phyloP scores from a whole-genome alignment of 768 basidiomycete species.

The Auriculariales sp. region DNA sequence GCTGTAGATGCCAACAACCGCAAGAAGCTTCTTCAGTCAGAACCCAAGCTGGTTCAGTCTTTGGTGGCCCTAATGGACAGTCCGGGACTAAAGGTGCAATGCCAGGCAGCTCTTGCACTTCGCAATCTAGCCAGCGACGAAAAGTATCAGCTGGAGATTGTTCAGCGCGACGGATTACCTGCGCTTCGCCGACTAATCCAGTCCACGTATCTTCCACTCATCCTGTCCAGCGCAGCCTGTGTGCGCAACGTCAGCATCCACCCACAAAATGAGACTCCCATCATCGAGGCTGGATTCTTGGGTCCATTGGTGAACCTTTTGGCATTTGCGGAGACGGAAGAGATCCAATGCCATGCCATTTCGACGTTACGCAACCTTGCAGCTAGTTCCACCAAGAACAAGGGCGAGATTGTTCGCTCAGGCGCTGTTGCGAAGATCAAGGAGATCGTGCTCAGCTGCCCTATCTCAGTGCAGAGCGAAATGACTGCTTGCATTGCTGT shows the following conservation, averaged over 20 bases:
- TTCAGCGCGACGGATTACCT: conserved; percentile 84
- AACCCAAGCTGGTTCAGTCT: conserved; percentile 88
- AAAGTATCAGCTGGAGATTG: conserved; percentile 97
- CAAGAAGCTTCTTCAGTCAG: conserved; percentile 85
- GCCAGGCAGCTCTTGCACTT: conserved; percentile 91
- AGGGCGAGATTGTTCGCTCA: conserved; percentile 92
- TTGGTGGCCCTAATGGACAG: conserved; percentile 95
- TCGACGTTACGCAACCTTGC: conserved; percentile 93
- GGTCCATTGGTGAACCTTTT: conserved; percentile 90
- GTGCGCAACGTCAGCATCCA: conserved; percentile 99
- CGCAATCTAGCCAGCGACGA: conserved; percentile 97
- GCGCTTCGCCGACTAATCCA: conserved; percentile 88
- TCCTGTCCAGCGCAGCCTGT: conserved; percentile 94
- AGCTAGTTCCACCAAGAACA: conserved; percentile 95
- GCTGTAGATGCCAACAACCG: conserved; percentile 93
- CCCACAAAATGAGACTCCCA: conserved; percentile 95
- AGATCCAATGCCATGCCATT: conserved; percentile 98
- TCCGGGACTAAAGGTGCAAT: conserved; percentile 94
- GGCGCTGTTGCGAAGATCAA: conserved; percentile 96
- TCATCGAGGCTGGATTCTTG: conserved; percentile 96
- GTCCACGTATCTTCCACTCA: conserved; percentile 93
- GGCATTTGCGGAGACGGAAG: conserved; percentile 98
- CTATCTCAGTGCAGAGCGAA: conserved; percentile 94
- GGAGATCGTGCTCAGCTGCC: conserved; percentile 87
- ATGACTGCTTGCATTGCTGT: conserved; percentile 99